Evolutionary conservation across 306 rosid species (phyloP).

Genomic region (Inga laurina): DNA sequence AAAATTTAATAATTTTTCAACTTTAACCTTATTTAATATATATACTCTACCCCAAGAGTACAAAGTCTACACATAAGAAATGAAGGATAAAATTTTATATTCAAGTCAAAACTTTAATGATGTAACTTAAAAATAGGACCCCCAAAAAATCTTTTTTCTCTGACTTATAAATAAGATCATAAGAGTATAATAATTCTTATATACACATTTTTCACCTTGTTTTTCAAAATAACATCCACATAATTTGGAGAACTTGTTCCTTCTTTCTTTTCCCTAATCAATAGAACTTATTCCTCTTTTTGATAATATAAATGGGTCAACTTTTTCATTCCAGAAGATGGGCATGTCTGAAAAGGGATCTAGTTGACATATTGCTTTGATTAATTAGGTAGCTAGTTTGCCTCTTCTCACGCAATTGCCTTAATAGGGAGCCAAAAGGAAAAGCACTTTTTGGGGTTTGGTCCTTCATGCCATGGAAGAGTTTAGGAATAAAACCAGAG

Average conservation of each 20-base stretch:
- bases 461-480: conserved; percentile 34
- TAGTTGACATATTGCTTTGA: neutral
- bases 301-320: neutral
- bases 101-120: too few relatives aligned
- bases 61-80: too few relatives aligned
- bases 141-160: too few relatives aligned
- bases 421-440: conserved; percentile 27
- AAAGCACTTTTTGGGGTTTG: conserved; percentile 32
- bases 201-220: neutral
- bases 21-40: too few relatives aligned
- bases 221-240: conserved; percentile 14
- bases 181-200: neutral
- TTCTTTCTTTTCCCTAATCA: neutral
- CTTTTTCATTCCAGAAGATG: neutral
- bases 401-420: conserved; percentile 28
- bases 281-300: neutral
- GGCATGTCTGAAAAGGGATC: conserved; percentile 23
- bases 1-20: too few relatives aligned
- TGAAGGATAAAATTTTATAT: too few relatives aligned
- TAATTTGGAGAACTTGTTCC: conserved; percentile 37
- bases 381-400: neutral
- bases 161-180: too few relatives aligned
- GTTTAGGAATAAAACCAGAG: neutral
- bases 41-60: too few relatives aligned
- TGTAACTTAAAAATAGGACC: too few relatives aligned